Conservation (phyloP, 192 early-diverging fungal species). For the Podila horticola region DNA sequence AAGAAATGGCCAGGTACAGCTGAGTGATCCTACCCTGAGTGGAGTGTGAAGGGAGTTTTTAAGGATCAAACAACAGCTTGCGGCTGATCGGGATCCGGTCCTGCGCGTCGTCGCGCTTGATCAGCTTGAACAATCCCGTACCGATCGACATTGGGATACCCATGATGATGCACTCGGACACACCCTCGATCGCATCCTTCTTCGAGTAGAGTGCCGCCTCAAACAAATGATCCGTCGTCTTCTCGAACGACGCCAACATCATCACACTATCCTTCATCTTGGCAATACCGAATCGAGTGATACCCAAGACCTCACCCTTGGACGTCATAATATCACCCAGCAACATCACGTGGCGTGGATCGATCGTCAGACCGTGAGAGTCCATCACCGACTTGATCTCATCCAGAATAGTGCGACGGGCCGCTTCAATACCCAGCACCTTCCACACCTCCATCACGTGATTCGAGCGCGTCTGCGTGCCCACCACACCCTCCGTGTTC, state of each 20-base stretch:
- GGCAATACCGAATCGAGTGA: conserved; percentile 98
- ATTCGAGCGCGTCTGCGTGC: conserved; percentile 82
- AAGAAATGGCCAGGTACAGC: neutral
- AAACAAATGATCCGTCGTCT: conserved; percentile 99
- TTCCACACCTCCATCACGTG: conserved; percentile 92
- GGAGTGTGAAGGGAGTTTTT: neutral
- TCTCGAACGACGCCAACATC: conserved; percentile 99
- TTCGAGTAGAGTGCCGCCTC: conserved; percentile 97
- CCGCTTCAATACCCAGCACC: conserved; percentile 97
- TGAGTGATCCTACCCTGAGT: neutral
- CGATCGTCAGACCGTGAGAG: conserved; percentile 93
- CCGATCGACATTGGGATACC: conserved; percentile 97
- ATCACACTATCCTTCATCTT: conserved; percentile 99
- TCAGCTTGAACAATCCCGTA: conserved; percentile 95
- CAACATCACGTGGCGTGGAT: conserved; percentile 95
- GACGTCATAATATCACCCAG: conserved; percentile 98
- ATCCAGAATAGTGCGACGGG: conserved; percentile 86
- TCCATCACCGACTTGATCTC: conserved; percentile 91
- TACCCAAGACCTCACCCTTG: conserved; percentile 98
- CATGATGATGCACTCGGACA: conserved; percentile 99
- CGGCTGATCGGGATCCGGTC: conserved; percentile 65
- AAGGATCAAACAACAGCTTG: conserved; percentile 71
- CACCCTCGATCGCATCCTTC: conserved; percentile 92
- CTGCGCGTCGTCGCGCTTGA: conserved; percentile 69
- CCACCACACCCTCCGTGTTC: conserved; percentile 94